phyloP scores from a whole-genome alignment of 768 basidiomycete species.

The Tricholomella constricta region DNA sequence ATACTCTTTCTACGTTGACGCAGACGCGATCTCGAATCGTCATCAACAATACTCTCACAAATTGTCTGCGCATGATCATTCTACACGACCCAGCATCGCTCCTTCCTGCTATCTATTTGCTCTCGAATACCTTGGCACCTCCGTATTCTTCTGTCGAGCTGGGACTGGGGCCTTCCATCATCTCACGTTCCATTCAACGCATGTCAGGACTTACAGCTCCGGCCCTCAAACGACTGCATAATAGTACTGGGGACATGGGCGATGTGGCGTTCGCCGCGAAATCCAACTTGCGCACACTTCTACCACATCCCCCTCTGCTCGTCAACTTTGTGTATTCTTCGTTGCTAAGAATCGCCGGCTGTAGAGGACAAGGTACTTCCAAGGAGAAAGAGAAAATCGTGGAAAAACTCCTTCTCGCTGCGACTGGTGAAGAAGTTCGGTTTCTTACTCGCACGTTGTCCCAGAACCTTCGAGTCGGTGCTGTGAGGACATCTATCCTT shows the following conservation, averaged over 20 bases:
- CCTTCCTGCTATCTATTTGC: constrained; percentile 74
- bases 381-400: constrained; percentile 78
- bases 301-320: constrained; percentile 69
- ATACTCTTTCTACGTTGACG: constrained; percentile 60
- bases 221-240: constrained; percentile 67
- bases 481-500: constrained; percentile 81
- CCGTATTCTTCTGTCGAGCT: constrained; percentile 73
- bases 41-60: constrained; percentile 71
- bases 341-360: constrained; percentile 63
- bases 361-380: constrained; percentile 75
- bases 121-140: constrained; percentile 80
- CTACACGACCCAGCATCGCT: constrained; percentile 68
- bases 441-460: constrained; percentile 77
- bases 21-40: constrained; percentile 71
- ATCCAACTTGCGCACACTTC: constrained; percentile 69
- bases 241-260: constrained; percentile 78
- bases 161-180: constrained; percentile 66
- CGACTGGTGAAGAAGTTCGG: constrained; percentile 85
- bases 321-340: constrained; percentile 68
- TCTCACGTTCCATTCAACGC: constrained; percentile 71
- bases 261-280: constrained; percentile 89
- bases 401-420: constrained; percentile 79
- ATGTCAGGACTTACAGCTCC: constrained; percentile 64
- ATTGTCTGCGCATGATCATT: constrained; percentile 71
- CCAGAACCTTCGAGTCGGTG: constrained; percentile 83